Evolutionary conservation across 2,329 filamentous ascomycete genomes (phyloP), one percentile per base, ranked within the genome.

Genomic region (Helotiales sp.): DNA sequence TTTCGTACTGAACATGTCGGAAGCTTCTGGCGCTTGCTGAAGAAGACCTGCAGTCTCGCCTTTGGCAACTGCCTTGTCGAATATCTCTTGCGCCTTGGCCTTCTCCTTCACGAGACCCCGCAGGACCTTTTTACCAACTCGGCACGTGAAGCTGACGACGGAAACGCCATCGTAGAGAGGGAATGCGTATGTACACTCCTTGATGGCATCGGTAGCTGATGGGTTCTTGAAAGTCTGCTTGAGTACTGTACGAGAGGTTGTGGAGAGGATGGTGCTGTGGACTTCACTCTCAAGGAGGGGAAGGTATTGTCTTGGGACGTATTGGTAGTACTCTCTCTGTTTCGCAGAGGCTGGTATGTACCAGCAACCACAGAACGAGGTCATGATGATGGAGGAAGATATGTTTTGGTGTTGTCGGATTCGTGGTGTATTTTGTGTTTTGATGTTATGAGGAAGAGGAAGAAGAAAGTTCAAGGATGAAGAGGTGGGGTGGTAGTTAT

Each of bases 131-230:
- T 83, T 79, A 37, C 85, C 88, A 55, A 93, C 82, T 15, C 81
- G 85, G 78, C 89, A 93, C 4, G 82, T 85, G 70, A 93, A 93
- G 3, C 81, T 83, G 7, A 90, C 88, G 0, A 93, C 87, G 6
- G 87, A 89, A 17, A 91, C 88, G 10, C 91, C 90, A 74, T 92
- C 89, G 70, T 90, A 91, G 0, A 93, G 81, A 0, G 91, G 91
- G 69, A 93, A 93, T 0, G 84, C 84, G 75, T 93, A 93, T 15
- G 82, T 81, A 17, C 88, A 83, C 74, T 92, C 81, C 8, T 81
- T 74, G 67, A 89, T 84, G 2, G 75, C 74, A 10, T 79, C 75
- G 1, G 77, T 72, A 1, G 72, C 59, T 1, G 82, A 81, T 0
- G 87, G 83, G 69, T 92, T 92, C 71, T 82, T 76, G 71, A 91